Conservation (phyloP, 2,329 filamentous ascomycete genomes). For the Fusarium aywerte region DNA sequence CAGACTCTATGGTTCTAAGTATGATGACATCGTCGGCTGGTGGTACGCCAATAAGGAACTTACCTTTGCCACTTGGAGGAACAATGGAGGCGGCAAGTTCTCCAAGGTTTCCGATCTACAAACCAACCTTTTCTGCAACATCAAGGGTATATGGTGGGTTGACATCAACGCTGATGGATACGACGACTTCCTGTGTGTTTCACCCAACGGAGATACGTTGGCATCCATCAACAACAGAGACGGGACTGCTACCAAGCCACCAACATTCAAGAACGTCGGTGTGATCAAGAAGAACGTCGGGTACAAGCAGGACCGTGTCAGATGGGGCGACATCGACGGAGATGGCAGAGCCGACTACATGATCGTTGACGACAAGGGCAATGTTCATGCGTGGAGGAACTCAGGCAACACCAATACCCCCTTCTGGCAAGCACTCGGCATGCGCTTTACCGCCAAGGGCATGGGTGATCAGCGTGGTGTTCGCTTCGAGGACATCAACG, state of each 20-base stretch:
- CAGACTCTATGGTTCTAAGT: background rate
- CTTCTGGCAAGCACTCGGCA: constrained; percentile 49
- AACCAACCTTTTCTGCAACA: background rate
- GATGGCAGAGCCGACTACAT: constrained; percentile 13
- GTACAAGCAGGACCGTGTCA: background rate
- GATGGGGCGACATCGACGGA: constrained; percentile 12
- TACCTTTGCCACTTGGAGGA: background rate
- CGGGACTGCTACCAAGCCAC: background rate
- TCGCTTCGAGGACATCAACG: constrained; percentile 41
- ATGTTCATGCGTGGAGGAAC: constrained; percentile 5
- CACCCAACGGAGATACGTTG: background rate
- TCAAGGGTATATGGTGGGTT: background rate
- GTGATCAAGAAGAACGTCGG: constrained; percentile 4
- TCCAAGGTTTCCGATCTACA: background rate
- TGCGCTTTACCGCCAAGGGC: constrained; percentile 28
- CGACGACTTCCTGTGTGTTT: constrained; percentile 5
- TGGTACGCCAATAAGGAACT: background rate
- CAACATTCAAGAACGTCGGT: background rate
- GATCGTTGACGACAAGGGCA: background rate
- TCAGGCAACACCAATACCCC: background rate
- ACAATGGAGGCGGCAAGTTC: constrained; percentile 6
- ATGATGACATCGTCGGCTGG: constrained; percentile 11
- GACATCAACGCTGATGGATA: background rate
- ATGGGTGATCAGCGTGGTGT: constrained; percentile 40
- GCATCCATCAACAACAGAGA: constrained; percentile 7